phyloP scores from a whole-genome alignment of 1,284 basidiomycete species.

The Wolfiporia cocos region DNA sequence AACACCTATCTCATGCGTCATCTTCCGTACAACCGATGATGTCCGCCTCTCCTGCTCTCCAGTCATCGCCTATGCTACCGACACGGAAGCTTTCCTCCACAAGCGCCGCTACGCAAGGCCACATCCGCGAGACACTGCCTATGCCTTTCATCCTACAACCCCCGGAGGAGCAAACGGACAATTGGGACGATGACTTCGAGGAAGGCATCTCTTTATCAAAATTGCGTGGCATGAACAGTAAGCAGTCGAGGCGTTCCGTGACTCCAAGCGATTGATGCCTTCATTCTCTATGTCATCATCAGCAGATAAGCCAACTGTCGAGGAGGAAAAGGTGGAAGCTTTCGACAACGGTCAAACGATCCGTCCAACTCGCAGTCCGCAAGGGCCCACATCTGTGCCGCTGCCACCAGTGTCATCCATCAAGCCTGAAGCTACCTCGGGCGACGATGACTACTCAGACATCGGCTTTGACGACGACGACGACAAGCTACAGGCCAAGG shows the following conservation, averaged over 20 bases:
- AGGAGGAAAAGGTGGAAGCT: slow-evolving; percentile 44
- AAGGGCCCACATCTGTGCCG: slow-evolving; percentile 29
- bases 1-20: slow-evolving; percentile 13
- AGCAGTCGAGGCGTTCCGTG: too few relatives aligned
- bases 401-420: slow-evolving; percentile 57
- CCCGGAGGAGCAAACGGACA: slow-evolving; percentile 83
- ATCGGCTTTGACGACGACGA: slow-evolving; percentile 73
- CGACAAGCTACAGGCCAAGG: slow-evolving; percentile 63
- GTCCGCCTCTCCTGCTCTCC: slow-evolving; percentile 18
- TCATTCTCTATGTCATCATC: slow-evolving; percentile 30
- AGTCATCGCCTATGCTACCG: slow-evolving; percentile 13
- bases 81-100: slow-evolving; percentile 18
- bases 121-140: slow-evolving; percentile 27
- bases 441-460: slow-evolving; percentile 90
- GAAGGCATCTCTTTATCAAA: slow-evolving; percentile 87
- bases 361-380: slow-evolving; percentile 64
- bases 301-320: slow-evolving; percentile 50
- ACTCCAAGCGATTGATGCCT: too few relatives aligned
- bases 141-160: slow-evolving; percentile 43
- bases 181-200: slow-evolving; percentile 98
- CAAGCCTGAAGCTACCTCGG: slow-evolving; percentile 49
- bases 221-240: slow-evolving; percentile 69
- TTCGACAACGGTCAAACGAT: slow-evolving; percentile 78
- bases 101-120: slow-evolving; percentile 14
- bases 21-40: slow-evolving; percentile 30